phyloP scores from a whole-genome alignment of 139 green algal genomes.

The Pseudopediastrum boryanum region DNA sequence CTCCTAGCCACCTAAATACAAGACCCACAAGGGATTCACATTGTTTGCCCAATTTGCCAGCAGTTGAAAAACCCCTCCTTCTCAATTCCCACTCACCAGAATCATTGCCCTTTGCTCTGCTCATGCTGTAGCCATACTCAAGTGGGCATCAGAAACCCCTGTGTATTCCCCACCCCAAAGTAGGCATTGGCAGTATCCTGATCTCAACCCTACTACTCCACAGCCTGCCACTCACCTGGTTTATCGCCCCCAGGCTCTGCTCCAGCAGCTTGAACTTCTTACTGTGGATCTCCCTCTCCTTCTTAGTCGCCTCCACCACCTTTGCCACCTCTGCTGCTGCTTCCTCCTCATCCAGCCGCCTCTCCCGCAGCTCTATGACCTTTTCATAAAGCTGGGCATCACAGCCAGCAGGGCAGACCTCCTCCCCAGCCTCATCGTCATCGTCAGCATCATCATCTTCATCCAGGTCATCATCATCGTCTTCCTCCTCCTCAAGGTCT shows the following conservation, averaged over 20 bases:
- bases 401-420: slow-evolving; percentile 64
- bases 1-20: too few relatives aligned
- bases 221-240: slow-evolving; percentile 37
- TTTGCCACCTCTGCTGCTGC: slow-evolving; percentile 68
- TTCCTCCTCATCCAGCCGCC: slow-evolving; percentile 80
- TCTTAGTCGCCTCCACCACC: slow-evolving; percentile 68
- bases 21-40: too few relatives aligned
- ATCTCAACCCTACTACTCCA: too few relatives aligned
- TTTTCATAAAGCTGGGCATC: slow-evolving; percentile 74
- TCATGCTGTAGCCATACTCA: too few relatives aligned
- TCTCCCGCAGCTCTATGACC: slow-evolving; percentile 79
- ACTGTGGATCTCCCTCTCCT: slow-evolving; percentile 68
- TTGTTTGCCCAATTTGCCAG: too few relatives aligned
- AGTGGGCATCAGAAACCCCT: too few relatives aligned
- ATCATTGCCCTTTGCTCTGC: too few relatives aligned
- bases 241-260: slow-evolving; percentile 60
- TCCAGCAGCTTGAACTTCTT: slow-evolving; percentile 82
- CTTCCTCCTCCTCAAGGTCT: slow-evolving; percentile 46
- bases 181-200: too few relatives aligned
- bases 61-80: too few relatives aligned
- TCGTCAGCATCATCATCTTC: slow-evolving; percentile 47
- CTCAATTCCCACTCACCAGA: too few relatives aligned
- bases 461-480: slow-evolving; percentile 52
- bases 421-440: slow-evolving; percentile 63
- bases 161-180: too few relatives aligned